Evolutionary conservation across 2,329 filamentous ascomycete genomes (phyloP), one percentile per base, ranked within the genome.

Genomic region (Tolypocladium endophyticum): DNA sequence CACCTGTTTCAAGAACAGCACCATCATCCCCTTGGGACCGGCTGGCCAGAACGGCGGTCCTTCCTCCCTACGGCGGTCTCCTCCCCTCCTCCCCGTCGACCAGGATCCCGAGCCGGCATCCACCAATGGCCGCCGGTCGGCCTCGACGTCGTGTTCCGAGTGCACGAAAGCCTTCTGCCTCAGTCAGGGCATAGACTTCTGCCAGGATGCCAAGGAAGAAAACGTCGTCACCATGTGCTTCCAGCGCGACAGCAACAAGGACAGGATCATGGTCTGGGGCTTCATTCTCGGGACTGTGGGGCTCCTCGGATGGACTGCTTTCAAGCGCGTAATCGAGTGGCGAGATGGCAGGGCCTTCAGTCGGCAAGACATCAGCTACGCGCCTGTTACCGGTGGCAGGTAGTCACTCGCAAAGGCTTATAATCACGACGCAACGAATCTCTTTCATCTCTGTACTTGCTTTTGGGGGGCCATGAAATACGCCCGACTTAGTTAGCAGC

Each of bases 1-100:
- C 74, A 87, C 83, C 65, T 87, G 85, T 75, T 86, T 86, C 75
- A 83, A 82, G 66, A 87, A 87, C 75, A 85, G 82, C 77, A 87
- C 84, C 64, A 85, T 87, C 67, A 85, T 87, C 68, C 78, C 81
- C 18, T 78, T 87, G 12, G 81, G 78, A n/a, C 78, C 80, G 20
- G 62, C 64, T 28, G 59, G 64, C 4, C 72, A 77, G 61, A 66
- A 72, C 58, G 58, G 65, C 58, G 64, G 67, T 66, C 52, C 64
- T 9, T 60, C 61, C 2, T 61, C 67, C 39, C 67, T 65, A 57
- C 65, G 55, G 54, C 67, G 58, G 41, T 67, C 61, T 62, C 38
- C 66, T 62, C 50, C 59, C 56, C 69, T 65, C 61, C 59, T 57
- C 50, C 54, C 58, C 60, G 20, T 33, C 36, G 38, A 35, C 20